phyloP scores from a whole-genome alignment of 352 stramenopile species.

The Phytophthora europaea region DNA sequence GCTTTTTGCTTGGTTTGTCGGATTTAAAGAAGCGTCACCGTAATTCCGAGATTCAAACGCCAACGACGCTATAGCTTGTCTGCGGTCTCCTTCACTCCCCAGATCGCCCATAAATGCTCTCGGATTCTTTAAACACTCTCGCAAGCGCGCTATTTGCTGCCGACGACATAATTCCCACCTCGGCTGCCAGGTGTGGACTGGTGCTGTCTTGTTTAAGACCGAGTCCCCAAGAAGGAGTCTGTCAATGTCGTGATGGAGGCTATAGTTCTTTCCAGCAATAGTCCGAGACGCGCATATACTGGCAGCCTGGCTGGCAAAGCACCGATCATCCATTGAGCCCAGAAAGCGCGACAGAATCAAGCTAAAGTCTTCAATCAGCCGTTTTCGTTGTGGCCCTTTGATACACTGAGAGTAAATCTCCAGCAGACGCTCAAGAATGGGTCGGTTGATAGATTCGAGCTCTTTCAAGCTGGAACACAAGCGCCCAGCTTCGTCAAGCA shows the following conservation, averaged over 20 bases:
- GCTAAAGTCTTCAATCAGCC: neutral
- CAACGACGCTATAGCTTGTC: slow-evolving; percentile 1
- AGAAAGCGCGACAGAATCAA: too few species aligned
- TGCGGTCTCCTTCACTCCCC: neutral
- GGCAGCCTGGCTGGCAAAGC: neutral
- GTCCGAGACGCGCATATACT: slow-evolving; percentile 10
- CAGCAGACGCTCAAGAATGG: neutral
- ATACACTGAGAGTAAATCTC: too few species aligned
- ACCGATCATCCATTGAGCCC: too few species aligned
- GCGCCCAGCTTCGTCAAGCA: neutral
- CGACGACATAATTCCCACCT: neutral
- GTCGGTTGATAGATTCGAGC: neutral
- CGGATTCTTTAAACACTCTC: neutral
- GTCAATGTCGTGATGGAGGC: slow-evolving; percentile 13
- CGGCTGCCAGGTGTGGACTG: slow-evolving; percentile 2
- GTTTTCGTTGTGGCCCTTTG: too few species aligned
- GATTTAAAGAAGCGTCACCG: neutral
- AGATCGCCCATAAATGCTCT: neutral
- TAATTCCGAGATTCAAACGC: slow-evolving; percentile 2
- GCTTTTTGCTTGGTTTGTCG: neutral
- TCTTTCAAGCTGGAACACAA: neutral
- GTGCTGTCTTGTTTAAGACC: neutral
- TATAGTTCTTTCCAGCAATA: slow-evolving; percentile 1
- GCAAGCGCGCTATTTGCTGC: neutral
- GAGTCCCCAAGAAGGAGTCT: neutral